Conservation (phyloP, 2,329 filamentous ascomycete species). For the Colletotrichum acutatum region DNA sequence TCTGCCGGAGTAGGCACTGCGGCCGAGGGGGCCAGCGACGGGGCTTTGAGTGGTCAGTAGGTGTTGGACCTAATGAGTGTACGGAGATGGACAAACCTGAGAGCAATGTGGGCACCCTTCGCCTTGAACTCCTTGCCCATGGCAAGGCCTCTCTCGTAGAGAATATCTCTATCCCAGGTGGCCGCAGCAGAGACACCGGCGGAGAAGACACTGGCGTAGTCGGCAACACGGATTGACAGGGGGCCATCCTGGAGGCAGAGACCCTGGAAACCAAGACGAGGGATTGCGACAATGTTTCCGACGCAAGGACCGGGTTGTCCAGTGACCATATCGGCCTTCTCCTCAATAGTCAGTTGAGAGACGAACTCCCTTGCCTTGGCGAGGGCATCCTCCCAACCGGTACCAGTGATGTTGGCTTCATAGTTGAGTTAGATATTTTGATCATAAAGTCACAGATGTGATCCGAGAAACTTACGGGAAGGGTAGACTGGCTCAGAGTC, state of each 20-base stretch:
- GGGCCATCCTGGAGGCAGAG: slow-evolving; percentile 54
- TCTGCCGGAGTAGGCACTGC: slow-evolving; percentile 61
- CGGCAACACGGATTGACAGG: slow-evolving; percentile 48
- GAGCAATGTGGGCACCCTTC: slow-evolving; percentile 78
- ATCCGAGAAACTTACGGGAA: slow-evolving; percentile 45
- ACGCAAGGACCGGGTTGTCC: slow-evolving; percentile 47
- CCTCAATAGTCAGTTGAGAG: slow-evolving; percentile 42
- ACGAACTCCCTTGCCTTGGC: slow-evolving; percentile 49
- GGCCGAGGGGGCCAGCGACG: slow-evolving; percentile 55
- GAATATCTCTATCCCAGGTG: slow-evolving; percentile 78
- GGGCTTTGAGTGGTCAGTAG: slow-evolving; percentile 45
- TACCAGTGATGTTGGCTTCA: slow-evolving; percentile 49
- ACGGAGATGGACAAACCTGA: slow-evolving; percentile 45
- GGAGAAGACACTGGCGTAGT: slow-evolving; percentile 57
- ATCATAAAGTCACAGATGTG: background rate
- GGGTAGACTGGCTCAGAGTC: slow-evolving; percentile 50
- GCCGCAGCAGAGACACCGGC: slow-evolving; percentile 71
- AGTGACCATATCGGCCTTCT: slow-evolving; percentile 48
- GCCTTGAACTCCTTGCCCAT: slow-evolving; percentile 71
- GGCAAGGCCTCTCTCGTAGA: slow-evolving; percentile 55
- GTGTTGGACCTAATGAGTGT: background rate
- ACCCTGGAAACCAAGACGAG: slow-evolving; percentile 53
- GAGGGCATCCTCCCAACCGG: slow-evolving; percentile 49
- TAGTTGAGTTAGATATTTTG: slow-evolving; percentile 28
- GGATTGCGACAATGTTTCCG: slow-evolving; percentile 50